These are phyloP conservation scores for Lachnellula cervina DNA, from an alignment of 2,329 filamentous ascomycete species.

Conservation along the genomic window DNA sequence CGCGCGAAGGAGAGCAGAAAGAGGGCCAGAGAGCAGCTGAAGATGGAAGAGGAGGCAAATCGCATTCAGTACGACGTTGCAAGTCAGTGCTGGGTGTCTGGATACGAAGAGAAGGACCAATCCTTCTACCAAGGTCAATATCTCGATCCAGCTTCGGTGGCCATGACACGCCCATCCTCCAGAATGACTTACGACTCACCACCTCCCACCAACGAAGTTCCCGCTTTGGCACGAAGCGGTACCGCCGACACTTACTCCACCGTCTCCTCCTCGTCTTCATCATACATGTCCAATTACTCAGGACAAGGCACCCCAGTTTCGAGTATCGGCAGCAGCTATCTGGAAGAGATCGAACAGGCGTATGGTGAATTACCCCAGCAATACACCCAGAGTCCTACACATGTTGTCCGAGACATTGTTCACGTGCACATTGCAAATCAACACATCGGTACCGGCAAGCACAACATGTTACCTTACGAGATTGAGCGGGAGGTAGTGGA, in stretches of 20 bases:
- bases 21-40: conserved; percentile 18
- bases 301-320: conserved; percentile 32
- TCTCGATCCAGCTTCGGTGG: conserved; percentile 13
- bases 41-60: conserved; percentile 20
- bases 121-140: conserved; percentile 15
- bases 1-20: conserved; percentile 19
- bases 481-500: conserved; percentile 24
- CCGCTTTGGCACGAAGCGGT: conserved; percentile 31
- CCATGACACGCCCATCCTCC: neutral
- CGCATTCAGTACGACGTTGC: conserved; percentile 20
- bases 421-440: conserved; percentile 23
- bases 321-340: conserved; percentile 29
- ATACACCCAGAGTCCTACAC: conserved; percentile 7
- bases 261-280: conserved; percentile 31
- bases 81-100: conserved; percentile 24
- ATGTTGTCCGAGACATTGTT: conserved; percentile 23
- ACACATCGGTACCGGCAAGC: conserved; percentile 15
- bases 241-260: conserved; percentile 27
- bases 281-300: conserved; percentile 29
- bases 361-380: conserved; percentile 11
- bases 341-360: conserved; percentile 16
- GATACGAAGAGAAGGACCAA: conserved; percentile 14
- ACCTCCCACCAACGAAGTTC: conserved; percentile 33
- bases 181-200: conserved; percentile 28
- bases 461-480: conserved; percentile 29